A percentile compares a stretch with the other conserved stretches of the same genome.
Conservation (phyloP, 2,329 filamentous ascomycete species). For the Talaromyces sp. region DNA sequence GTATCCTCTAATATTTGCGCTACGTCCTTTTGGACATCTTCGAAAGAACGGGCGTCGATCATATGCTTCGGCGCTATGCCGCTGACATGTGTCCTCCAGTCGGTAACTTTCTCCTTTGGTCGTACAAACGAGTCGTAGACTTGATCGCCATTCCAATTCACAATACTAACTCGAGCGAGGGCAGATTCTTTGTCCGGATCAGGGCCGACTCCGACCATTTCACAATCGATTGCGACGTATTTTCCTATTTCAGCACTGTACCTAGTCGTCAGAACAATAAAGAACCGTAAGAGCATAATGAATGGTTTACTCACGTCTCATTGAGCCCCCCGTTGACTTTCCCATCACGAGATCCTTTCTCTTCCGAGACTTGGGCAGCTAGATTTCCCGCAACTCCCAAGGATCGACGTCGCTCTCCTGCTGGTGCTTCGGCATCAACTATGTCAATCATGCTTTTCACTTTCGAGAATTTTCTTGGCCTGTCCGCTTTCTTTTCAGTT, state of each 20-base stretch:
- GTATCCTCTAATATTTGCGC: constrained; percentile 64
- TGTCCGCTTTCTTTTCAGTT: constrained; percentile 24
- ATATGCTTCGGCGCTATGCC: constrained; percentile 75
- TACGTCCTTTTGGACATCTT: constrained; percentile 71
- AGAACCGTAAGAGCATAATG: constrained; percentile 11
- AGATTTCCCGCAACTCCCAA: constrained; percentile 27
- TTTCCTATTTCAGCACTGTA: constrained; percentile 69
- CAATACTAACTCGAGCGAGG: constrained; percentile 80
- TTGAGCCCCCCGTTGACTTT: constrained; percentile 63
- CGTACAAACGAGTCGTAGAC: constrained; percentile 91
- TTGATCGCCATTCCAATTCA: constrained; percentile 90
- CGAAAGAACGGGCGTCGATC: constrained; percentile 64
- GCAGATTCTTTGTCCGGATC: constrained; percentile 64
- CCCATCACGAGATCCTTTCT: constrained; percentile 41
- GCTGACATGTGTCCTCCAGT: constrained; percentile 85
- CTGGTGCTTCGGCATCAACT: constrained; percentile 1
- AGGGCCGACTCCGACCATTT: constrained; percentile 84
- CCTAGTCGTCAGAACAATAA: constrained; percentile 9
- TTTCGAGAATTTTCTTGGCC: constrained; percentile 23
- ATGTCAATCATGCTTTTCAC: constrained; percentile 34
- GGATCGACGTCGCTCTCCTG: constrained; percentile 1
- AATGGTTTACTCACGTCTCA: constrained; percentile 33
- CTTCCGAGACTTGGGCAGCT: constrained; percentile 47
- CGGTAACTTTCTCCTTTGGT: constrained; percentile 71
- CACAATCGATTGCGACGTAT: constrained; percentile 91